Conservation (phyloP, 2,329 filamentous ascomycete genomes). For the Juglanconis sp. region DNA sequence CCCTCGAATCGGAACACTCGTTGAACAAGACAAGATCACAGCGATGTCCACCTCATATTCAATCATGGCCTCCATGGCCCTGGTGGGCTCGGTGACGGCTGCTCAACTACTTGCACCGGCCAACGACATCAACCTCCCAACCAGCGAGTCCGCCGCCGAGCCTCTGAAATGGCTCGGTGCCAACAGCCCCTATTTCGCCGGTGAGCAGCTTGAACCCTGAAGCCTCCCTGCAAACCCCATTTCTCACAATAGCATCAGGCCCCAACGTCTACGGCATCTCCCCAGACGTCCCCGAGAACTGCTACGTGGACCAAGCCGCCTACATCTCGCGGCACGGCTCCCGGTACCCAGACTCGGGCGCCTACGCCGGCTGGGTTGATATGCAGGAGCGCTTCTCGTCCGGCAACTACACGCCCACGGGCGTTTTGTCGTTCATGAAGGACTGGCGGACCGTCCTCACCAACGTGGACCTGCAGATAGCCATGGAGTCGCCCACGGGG, state of each 20-base stretch:
- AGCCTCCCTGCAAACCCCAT: not conserved
- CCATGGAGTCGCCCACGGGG: constrained; percentile 58
- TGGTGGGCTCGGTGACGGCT: constrained; percentile 14
- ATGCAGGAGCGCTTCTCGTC: constrained; percentile 47
- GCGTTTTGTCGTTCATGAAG: constrained; percentile 53
- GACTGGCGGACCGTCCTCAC: constrained; percentile 57
- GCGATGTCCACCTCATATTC: constrained; percentile 8
- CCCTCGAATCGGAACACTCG: not conserved
- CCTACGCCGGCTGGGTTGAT: constrained; percentile 55
- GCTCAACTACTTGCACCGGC: constrained; percentile 20
- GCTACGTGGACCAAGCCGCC: constrained; percentile 57
- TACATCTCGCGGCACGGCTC: constrained; percentile 61
- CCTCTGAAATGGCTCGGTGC: constrained; percentile 42
- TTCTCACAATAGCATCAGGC: constrained; percentile 32
- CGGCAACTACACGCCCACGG: constrained; percentile 50
- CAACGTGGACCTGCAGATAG: constrained; percentile 52
- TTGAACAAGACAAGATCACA: not conserved
- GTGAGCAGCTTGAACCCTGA: constrained; percentile 28
- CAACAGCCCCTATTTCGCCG: constrained; percentile 52
- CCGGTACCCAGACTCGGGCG: constrained; percentile 58
- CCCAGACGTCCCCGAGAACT: constrained; percentile 51
- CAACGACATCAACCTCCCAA: constrained; percentile 20
- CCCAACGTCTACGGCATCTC: constrained; percentile 56
- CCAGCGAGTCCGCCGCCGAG: constrained; percentile 19
- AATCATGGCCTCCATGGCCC: constrained; percentile 8